Conservation (phyloP, 2,329 filamentous ascomycete genomes). For the Hypoxylon sp. region DNA sequence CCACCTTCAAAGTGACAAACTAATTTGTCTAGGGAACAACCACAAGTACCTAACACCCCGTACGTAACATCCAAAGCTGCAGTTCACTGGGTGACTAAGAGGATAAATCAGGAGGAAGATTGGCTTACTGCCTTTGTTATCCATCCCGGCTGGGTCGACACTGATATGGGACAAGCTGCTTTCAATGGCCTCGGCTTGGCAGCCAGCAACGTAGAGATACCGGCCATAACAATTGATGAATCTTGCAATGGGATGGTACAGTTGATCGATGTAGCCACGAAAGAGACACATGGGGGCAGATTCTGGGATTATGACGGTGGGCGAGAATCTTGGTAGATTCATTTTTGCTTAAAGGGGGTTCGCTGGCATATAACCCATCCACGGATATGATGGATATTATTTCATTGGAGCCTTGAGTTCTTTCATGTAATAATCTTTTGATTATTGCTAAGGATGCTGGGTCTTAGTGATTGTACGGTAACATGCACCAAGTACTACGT, state of each 20-base stretch:
- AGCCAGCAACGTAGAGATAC: constrained; percentile 37
- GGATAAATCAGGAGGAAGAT: constrained; percentile 52
- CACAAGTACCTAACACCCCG: constrained; percentile 52
- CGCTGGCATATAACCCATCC: not conserved
- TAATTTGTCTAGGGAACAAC: constrained; percentile 40
- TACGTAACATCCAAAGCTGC: constrained; percentile 63
- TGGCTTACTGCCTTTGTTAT: constrained; percentile 53
- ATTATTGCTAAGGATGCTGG: too few species aligned
- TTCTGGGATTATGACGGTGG: constrained; percentile 31
- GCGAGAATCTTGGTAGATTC: constrained; percentile 34
- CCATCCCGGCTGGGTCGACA: constrained; percentile 58
- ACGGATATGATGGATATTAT: not conserved
- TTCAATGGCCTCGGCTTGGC: constrained; percentile 53
- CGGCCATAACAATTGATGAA: constrained; percentile 56
- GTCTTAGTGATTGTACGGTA: not conserved
- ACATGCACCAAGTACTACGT: not conserved
- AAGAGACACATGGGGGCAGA: constrained; percentile 40
- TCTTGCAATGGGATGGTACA: constrained; percentile 55
- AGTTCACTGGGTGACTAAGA: constrained; percentile 52
- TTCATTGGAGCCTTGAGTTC: not conserved
- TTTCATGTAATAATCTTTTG: not conserved
- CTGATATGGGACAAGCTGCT: constrained; percentile 58
- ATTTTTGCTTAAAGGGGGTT: not conserved
- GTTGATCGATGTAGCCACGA: constrained; percentile 30
- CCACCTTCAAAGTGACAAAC: not conserved